These are phyloP conservation scores for Penicillium expansum DNA, from an alignment of 2,329 filamentous ascomycete genomes.

Conservation along the genomic window DNA sequence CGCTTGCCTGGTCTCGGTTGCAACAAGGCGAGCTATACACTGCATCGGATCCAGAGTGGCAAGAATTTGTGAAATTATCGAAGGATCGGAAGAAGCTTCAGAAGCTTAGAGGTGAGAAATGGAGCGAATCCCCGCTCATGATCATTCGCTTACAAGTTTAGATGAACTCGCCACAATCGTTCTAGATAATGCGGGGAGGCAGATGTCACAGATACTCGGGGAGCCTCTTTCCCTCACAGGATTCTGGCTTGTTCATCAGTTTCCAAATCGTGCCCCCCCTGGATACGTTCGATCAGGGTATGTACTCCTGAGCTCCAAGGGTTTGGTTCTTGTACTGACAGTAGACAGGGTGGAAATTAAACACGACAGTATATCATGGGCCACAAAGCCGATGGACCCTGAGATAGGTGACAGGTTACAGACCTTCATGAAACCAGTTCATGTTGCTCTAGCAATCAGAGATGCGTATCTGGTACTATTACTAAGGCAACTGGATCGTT, in stretches of 20 bases:
- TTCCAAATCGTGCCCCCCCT: conserved; percentile 58
- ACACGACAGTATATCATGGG: conserved; percentile 28
- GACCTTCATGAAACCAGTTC: conserved; percentile 31
- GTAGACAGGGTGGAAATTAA: conserved; percentile 29
- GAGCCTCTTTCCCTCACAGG: conserved; percentile 50
- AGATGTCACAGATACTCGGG: conserved; percentile 49
- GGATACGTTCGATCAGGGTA: conserved; percentile 61
- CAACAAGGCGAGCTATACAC: conserved; percentile 32
- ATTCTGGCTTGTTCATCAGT: conserved; percentile 62
- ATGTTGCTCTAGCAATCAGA: conserved; percentile 33
- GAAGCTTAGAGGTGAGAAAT: conserved; percentile 44
- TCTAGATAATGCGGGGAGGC: conserved; percentile 41
- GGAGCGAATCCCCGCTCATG: conserved; percentile 5
- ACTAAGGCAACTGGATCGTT: conserved; percentile 27
- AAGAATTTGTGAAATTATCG: conserved; percentile 58
- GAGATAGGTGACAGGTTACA: conserved; percentile 33
- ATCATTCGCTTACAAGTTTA: conserved; percentile 26
- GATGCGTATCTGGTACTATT: conserved; percentile 35
- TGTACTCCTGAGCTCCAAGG: conserved; percentile 18
- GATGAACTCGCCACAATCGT: conserved; percentile 49
- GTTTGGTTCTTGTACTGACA: conserved; percentile 9
- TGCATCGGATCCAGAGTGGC: conserved; percentile 60
- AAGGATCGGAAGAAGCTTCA: conserved; percentile 51
- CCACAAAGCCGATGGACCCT: conserved; percentile 26
- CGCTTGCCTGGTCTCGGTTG: conserved; percentile 54